Conservation (phyloP, 257 asterid genomes). For the Solanum acaule region DNA sequence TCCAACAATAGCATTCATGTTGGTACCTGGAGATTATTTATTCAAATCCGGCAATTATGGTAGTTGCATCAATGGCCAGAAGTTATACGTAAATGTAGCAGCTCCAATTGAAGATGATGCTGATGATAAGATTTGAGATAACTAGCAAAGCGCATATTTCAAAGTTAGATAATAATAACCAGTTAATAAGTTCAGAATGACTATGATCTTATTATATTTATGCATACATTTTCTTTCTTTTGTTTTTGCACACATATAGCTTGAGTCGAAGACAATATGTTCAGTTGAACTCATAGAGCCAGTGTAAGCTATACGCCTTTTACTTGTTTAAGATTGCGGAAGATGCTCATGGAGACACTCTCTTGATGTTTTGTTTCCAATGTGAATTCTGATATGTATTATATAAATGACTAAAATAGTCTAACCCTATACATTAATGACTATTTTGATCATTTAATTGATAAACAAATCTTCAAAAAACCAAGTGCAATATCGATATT, state of each 20-base stretch:
- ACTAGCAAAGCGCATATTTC: background rate
- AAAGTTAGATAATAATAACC: background rate
- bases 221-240: background rate
- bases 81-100: background rate
- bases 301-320: no score
- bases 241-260: no score
- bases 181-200: background rate
- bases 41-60: no score
- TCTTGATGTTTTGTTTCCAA: background rate
- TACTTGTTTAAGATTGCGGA: no score
- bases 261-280: no score
- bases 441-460: no score
- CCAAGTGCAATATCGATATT: background rate
- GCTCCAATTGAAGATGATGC: background rate
- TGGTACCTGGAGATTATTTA: no score
- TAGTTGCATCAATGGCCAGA: no score
- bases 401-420: background rate
- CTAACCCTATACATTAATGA: no score
- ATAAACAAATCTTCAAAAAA: background rate
- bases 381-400: background rate
- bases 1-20: background rate
- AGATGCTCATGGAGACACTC: background rate
- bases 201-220: background rate
- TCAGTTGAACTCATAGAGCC: no score
- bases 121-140: background rate